Base-by-base conservation (phyloP, 1,139 yeast species). In the Scheffersomyces titani region DNA sequence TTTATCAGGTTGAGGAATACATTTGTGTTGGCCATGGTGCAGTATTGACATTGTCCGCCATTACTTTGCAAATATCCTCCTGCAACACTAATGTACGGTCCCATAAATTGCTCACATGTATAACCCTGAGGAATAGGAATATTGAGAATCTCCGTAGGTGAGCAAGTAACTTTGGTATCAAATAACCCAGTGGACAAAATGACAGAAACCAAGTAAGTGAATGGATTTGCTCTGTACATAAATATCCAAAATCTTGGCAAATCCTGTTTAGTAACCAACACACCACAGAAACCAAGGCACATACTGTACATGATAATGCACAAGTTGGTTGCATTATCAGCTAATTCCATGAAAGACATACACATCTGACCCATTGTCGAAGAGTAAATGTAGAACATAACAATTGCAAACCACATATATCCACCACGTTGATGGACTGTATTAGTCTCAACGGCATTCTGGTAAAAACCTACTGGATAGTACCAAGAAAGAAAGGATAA, bases 391-490 rank as follows among this genome's bases (percentile, higher is more conserved):
- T 55, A 78, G 54, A 73, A 71, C 66, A 74, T 53, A 69, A 83
- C 55, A 78, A 78, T 67, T 69, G 69, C 65, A 72, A 84, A 55
- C 81, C 83, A 71, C 72, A 73, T 69, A 58, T 77, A 67, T 57
- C 77, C 72, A 75, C 88, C 80, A 69, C 82, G 66, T 53, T 67
- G 61, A 48, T 60, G 51, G 18, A 68, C 70, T 1, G 61, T 49
- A 54, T 69, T 63, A 44, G 65, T 69, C 45, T 68, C 61, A 3
- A 70, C 71, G 7, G 92, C 89, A 69, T 87, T 87, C 9, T 66
- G 57, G 65, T 86, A 83, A 57, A 87, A 75, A 1, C 96, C 97
- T 60, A 90, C 84, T 6, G 97, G 96, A 68, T 89, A 92, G 72
- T 90, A 92, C 87, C 90, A 90, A 59, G 88, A 83, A 68, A 90